Percentiles rank a stretch among this genome's conserved stretches.
Evolutionary conservation across 2,329 filamentous ascomycete species (phyloP).

Genomic region (Hypoxylon sp.): DNA sequence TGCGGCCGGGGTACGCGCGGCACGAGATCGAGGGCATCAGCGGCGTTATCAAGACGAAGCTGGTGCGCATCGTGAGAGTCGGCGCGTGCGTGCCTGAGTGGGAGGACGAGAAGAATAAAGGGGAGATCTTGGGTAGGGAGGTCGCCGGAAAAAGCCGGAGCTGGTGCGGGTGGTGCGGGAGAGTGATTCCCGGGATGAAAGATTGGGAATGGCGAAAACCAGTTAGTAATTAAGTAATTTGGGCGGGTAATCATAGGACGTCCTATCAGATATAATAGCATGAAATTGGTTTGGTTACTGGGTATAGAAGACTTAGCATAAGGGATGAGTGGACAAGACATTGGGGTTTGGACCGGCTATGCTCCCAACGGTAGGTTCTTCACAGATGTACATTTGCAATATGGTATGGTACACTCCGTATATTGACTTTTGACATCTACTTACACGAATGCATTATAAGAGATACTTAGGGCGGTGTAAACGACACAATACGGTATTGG

Average conservation of each 20-base stretch:
- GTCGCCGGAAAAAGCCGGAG: conserved; percentile 75
- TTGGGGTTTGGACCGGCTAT: not conserved
- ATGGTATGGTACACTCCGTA: too few species aligned
- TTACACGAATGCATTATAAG: too few species aligned
- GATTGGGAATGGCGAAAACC: conserved; percentile 57
- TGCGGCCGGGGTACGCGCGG: conserved; percentile 79
- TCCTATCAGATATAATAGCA: too few species aligned
- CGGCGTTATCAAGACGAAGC: conserved; percentile 86
- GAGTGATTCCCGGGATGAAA: conserved; percentile 73
- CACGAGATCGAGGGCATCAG: conserved; percentile 95
- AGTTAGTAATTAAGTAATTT: too few species aligned
- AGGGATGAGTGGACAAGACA: too few species aligned
- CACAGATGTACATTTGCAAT: too few species aligned
- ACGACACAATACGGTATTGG: too few species aligned
- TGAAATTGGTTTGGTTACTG: not conserved
- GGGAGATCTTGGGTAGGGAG: conserved; percentile 77
- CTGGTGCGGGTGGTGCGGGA: conserved; percentile 93
- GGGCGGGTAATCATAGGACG: not conserved
- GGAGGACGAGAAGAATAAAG: conserved; percentile 78
- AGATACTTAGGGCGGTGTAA: too few species aligned
- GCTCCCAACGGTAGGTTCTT: not conserved
- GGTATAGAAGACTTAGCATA: not conserved
- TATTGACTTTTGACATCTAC: too few species aligned
- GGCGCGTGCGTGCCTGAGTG: conserved; percentile 88
- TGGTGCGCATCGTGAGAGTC: conserved; percentile 83